Evolutionary conservation across 2,329 filamentous ascomycete genomes (phyloP), one percentile per base, ranked within the genome.

Genomic region (Akanthomyces lecanii): DNA sequence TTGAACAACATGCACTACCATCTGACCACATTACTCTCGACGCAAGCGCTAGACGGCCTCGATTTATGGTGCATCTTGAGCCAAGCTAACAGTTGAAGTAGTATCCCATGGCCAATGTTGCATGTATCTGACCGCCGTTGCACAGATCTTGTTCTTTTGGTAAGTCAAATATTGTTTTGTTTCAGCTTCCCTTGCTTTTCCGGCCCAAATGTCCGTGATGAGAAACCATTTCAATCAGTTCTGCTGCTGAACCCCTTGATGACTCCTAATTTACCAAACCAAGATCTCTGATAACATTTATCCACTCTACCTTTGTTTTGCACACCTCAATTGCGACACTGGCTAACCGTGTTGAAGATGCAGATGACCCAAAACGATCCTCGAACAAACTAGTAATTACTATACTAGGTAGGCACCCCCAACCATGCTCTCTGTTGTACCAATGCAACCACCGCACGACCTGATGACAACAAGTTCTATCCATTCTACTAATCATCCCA

Each of bases 1-100:
- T 36, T 80, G 85, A 86, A 81, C 80, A 81, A 88, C 86, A 89
- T 89, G 86, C 86, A 89, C 85, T 87, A 89, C 86, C 86, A 89
- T 89, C 86, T 89, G 86, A 86, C 25, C 59, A 25, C 50, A 23
- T 47, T 44, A 12, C 48, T 57, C 33, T 56, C 51, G 60, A 62
- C 33, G 51, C 60, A n/a, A 48, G 33, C 60, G 44, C 51, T 54
- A 21, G 50, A 54, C 12, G 50, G 50, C 48, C 40, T 21, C n/a
- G 18, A 4, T 25, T 14, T 28, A 30, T 10, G 4, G 1, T 54
- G 40, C 28, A 23, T n/a, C 5, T 14, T 4, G n/a, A 42, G 28
- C 52, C 25, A 38, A 50, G 60, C 60, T 62, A 62, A 62, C 23
- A 6, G n/a, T 53, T 30, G 28, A 45, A 28, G 10, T 33, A 61